Percentiles rank a stretch among this genome's conserved stretches.
These are phyloP conservation scores for Scheffersomyces amazonensis DNA, from an alignment of 805 yeast species.

Conservation along the genomic window DNA sequence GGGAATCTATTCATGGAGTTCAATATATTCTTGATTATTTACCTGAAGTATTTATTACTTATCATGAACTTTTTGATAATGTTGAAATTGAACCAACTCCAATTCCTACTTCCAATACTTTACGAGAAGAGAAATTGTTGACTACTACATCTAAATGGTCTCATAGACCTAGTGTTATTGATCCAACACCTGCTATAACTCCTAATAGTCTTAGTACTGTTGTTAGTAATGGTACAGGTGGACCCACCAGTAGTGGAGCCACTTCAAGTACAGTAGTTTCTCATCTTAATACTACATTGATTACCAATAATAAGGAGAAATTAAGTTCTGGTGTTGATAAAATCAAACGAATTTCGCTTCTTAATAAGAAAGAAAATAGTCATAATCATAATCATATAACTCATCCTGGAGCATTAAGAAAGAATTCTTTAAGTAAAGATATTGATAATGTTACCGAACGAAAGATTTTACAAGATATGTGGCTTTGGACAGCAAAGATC, in stretches of 20 bases:
- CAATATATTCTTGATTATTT: slow-evolving; percentile 57
- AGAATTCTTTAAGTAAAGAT: not conserved
- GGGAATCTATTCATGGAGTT: slow-evolving; percentile 59
- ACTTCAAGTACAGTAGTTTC: not conserved
- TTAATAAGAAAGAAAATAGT: not conserved
- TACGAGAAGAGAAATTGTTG: not conserved
- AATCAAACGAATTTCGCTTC: not conserved
- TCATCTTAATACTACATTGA: not conserved
- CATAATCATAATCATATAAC: not conserved
- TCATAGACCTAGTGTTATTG: slow-evolving; percentile 41
- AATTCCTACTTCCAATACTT: not conserved
- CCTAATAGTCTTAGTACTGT: not conserved
- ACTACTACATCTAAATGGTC: slow-evolving; percentile 23
- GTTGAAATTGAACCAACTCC: slow-evolving; percentile 10
- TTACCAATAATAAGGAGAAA: not conserved
- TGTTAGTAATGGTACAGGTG: slow-evolving; percentile 1
- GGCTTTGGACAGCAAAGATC: slow-evolving; percentile 72
- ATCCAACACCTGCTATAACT: slow-evolving; percentile 16
- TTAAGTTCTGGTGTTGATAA: not conserved
- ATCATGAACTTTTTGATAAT: slow-evolving; percentile 46
- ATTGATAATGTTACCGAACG: slow-evolving; percentile 21
- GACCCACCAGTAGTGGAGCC: not conserved
- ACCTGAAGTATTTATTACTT: slow-evolving; percentile 64
- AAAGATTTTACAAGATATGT: slow-evolving; percentile 52
- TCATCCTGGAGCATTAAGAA: not conserved